These are phyloP conservation scores for Trametes pubescens DNA, from an alignment of 1,284 basidiomycete genomes.

Conservation along the genomic window DNA sequence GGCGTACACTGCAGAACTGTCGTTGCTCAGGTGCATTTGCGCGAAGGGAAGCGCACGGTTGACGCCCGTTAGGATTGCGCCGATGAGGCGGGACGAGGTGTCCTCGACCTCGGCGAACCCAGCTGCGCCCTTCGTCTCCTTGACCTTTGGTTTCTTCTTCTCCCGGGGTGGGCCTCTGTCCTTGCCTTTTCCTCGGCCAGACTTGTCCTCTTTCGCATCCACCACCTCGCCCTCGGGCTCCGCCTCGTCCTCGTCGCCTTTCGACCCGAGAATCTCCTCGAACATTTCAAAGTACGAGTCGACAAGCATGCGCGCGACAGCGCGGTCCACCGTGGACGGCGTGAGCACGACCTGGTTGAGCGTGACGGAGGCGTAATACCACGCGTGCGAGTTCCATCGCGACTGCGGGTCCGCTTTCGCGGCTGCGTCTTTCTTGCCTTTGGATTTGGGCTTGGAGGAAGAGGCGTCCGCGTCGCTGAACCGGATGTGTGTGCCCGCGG, in stretches of 20 bases:
- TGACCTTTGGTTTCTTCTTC: conserved; percentile 48
- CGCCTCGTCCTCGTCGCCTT: conserved; percentile 43
- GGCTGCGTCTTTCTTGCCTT: conserved; percentile 38
- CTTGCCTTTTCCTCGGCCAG: conserved; percentile 45
- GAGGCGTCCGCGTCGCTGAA: conserved; percentile 36
- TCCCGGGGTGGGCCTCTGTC: conserved; percentile 32
- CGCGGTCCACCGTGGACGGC: conserved; percentile 66
- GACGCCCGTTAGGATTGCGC: conserved; percentile 93
- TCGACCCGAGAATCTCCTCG: conserved; percentile 78
- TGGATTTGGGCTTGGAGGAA: conserved; percentile 35
- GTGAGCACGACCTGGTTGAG: conserved; percentile 94
- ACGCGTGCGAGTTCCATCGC: conserved; percentile 48
- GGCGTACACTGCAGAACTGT: conserved; percentile 50
- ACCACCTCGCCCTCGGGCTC: conserved; percentile 46
- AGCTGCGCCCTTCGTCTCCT: conserved; percentile 61
- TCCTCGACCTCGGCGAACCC: conserved; percentile 83
- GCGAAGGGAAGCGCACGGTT: conserved; percentile 97
- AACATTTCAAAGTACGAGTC: conserved; percentile 98
- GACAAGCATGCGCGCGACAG: conserved; percentile 86
- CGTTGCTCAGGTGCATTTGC: conserved; percentile 67
- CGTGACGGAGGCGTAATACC: conserved; percentile 93
- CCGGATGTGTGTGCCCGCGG: conserved; percentile 28
- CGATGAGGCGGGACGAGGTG: conserved; percentile 84
- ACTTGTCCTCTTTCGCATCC: conserved; percentile 46
- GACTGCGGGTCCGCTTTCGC: conserved; percentile 30